phyloP scores from a whole-genome alignment of 2,329 filamentous ascomycete genomes.

The Sporothrix sp. region DNA sequence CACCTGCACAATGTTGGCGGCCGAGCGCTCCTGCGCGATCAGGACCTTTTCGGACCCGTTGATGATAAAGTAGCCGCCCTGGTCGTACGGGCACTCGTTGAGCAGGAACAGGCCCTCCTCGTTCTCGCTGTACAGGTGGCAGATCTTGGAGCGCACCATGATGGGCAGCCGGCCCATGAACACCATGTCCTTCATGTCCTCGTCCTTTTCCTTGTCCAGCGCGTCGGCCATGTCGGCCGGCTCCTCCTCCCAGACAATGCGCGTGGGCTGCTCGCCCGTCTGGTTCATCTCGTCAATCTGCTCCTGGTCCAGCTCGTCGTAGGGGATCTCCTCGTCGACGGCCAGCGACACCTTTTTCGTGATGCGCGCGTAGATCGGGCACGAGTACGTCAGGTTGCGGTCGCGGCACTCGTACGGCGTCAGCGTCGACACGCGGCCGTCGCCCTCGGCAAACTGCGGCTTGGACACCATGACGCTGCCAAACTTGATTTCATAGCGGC shows the following conservation, averaged over 20 bases:
- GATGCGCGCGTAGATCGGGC: slow-evolving; percentile 82
- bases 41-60: slow-evolving; percentile 98
- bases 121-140: slow-evolving; percentile 71
- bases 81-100: slow-evolving; percentile 96
- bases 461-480: slow-evolving; percentile 80
- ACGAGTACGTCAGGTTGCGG: slow-evolving; percentile 91
- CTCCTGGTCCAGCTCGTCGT: slow-evolving; percentile 59
- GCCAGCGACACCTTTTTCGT: slow-evolving; percentile 76
- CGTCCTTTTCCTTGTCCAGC: slow-evolving; percentile 43
- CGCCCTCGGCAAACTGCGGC: slow-evolving; percentile 85
- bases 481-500: slow-evolving; percentile 92
- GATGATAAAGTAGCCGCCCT: slow-evolving; percentile 98
- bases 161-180: slow-evolving; percentile 95
- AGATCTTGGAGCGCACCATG: slow-evolving; percentile 97
- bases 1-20: slow-evolving; percentile 96
- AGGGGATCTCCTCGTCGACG: slow-evolving; percentile 59
- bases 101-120: slow-evolving; percentile 82
- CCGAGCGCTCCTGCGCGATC: slow-evolving; percentile 94
- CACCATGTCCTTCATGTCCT: slow-evolving; percentile 58
- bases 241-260: slow-evolving; percentile 52
- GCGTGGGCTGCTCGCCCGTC: slow-evolving; percentile 49
- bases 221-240: slow-evolving; percentile 42
- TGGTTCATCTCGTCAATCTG: slow-evolving; percentile 45
- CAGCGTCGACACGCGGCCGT: slow-evolving; percentile 76
- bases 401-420: slow-evolving; percentile 91